Evolutionary conservation across 2,329 filamentous ascomycete genomes (phyloP).

Genomic region (Bretziella fagacearum): DNA sequence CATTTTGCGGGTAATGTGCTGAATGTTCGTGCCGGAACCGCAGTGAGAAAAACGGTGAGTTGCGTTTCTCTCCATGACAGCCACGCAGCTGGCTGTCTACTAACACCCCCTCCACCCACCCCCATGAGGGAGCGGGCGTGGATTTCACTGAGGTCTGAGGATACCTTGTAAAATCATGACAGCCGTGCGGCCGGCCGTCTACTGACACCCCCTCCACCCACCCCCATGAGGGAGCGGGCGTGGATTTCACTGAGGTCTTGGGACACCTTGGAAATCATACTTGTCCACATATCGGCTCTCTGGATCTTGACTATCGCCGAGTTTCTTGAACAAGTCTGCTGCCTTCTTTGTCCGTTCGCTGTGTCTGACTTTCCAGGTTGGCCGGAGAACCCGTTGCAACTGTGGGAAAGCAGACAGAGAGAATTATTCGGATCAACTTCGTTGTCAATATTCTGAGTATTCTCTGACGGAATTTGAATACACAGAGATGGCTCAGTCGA

Average conservation of each 20-base stretch:
- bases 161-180: no score
- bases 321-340: constrained; percentile 46
- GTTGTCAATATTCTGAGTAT: constrained; percentile 44
- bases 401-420: constrained; percentile 25
- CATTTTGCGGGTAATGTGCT: constrained; percentile 67
- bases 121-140: no score
- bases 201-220: no score
- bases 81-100: no score
- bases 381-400: constrained; percentile 45
- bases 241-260: constrained; percentile 2
- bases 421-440: constrained; percentile 41
- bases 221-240: no score
- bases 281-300: constrained; percentile 7
- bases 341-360: constrained; percentile 48
- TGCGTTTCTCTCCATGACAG: no score
- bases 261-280: constrained; percentile 9
- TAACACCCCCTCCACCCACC: no score
- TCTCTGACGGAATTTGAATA: constrained; percentile 83
- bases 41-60: no score
- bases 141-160: no score
- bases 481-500: no score
- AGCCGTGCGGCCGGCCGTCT: no score
- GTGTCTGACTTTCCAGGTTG: constrained; percentile 49
- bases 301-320: constrained; percentile 30
- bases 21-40: constrained; percentile 55